Evolutionary conservation across 1,284 basidiomycete genomes (phyloP).

Genomic region (Boletus sp.): DNA sequence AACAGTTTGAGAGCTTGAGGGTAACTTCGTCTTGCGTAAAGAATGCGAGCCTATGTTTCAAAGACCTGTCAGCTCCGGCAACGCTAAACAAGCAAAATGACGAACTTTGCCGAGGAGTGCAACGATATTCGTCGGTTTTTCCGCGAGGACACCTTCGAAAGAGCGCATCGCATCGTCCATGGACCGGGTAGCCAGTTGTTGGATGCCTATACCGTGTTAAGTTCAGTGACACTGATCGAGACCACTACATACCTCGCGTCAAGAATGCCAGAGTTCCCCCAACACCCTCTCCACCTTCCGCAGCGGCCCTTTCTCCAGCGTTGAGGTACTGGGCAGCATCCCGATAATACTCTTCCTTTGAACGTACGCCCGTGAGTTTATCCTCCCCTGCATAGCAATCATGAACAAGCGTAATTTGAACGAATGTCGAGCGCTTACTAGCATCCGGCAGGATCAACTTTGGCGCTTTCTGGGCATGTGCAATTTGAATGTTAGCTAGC

Average conservation of each 20-base stretch:
- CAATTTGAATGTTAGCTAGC: conserved; percentile 79
- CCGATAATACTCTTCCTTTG: conserved; percentile 66
- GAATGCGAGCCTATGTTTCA: conserved; percentile 64
- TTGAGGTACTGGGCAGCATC: conserved; percentile 73
- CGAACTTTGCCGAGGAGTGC: conserved; percentile 74
- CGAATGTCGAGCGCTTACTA: conserved; percentile 44
- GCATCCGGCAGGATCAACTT: conserved; percentile 71
- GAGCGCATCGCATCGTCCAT: conserved; percentile 76
- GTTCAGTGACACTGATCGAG: background rate
- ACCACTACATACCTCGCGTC: conserved; percentile 52
- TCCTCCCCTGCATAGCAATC: conserved; percentile 59
- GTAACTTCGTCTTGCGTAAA: conserved; percentile 75
- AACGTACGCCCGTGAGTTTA: conserved; percentile 52
- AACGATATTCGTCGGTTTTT: conserved; percentile 79
- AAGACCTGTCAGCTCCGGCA: background rate
- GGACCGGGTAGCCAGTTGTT: conserved; percentile 75
- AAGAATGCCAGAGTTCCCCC: conserved; percentile 56
- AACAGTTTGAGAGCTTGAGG: conserved; percentile 78
- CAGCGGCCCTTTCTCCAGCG: conserved; percentile 51
- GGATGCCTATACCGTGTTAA: conserved; percentile 51
- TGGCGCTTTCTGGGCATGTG: conserved; percentile 75
- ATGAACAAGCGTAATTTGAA: conserved; percentile 6
- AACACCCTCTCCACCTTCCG: conserved; percentile 48
- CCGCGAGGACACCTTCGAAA: conserved; percentile 77
- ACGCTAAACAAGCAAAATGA: background rate